phyloP scores from a whole-genome alignment of 208 protist genomes.

The Crithidia brevicula region DNA sequence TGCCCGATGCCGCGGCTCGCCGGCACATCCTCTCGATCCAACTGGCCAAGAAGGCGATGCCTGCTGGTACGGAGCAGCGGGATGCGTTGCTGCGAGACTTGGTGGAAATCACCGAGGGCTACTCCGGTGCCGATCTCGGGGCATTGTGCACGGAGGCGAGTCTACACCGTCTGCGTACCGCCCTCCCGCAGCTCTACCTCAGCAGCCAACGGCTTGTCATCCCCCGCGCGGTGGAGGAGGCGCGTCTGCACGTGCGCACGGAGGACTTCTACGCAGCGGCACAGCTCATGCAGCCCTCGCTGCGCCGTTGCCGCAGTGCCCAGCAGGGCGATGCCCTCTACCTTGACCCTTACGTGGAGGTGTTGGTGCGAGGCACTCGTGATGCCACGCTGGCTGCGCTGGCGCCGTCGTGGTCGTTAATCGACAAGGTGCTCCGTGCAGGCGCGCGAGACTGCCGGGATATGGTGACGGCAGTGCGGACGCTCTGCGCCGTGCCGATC shows the following conservation, averaged over 20 bases:
- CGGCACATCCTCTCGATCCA: conserved; percentile 97
- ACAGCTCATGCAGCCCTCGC: conserved; percentile 65
- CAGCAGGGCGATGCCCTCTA: conserved; percentile 1
- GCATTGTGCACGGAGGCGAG: conserved; percentile 99
- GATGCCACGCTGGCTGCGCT: conserved; percentile 47
- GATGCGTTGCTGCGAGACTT: conserved; percentile 84
- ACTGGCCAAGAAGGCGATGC: conserved; percentile 97
- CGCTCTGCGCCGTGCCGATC: conserved; percentile 62
- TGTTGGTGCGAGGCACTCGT: conserved; percentile 52
- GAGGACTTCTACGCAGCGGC: conserved; percentile 81
- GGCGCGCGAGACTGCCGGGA: conserved; percentile 63
- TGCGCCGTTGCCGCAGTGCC: conserved; percentile 39
- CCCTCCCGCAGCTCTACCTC: conserved; percentile 81
- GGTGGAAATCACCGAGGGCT: conserved; percentile 95
- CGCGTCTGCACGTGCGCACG: conserved; percentile 37
- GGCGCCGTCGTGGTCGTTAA: conserved; percentile 53
- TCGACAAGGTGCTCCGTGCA: conserved; percentile 35
- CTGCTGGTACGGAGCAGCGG: conserved; percentile 58
- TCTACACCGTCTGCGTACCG: conserved; percentile 71
- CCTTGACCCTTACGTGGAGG: conserved; percentile 49
- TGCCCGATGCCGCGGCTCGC: conserved; percentile 75
- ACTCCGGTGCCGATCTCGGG: conserved; percentile 98
- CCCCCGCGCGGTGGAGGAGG: conserved; percentile 30
- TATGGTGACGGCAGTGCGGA: conserved; percentile 48
- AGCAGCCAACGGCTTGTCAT: conserved; percentile 53